Base-by-base conservation (phyloP, 1,139 yeast species). In the Yamadazyma mexicana region DNA sequence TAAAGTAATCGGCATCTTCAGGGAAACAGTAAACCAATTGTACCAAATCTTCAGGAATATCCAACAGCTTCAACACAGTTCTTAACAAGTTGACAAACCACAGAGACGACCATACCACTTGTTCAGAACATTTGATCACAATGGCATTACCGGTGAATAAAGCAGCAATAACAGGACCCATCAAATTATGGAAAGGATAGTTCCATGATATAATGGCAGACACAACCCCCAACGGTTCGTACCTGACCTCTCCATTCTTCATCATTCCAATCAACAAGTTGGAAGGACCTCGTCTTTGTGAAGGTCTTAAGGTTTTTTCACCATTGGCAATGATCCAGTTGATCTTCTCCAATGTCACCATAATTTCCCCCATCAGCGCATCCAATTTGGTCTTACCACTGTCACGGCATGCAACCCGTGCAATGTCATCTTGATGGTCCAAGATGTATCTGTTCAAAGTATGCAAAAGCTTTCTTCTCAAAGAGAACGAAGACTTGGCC, bases 201-300 rank as follows among this genome's bases (percentile, higher is more conserved):
- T 92, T 92, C 98, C 98, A 92, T 4, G 96, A 87, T 2, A 92
- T 88, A 48, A 92, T 71, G 0, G 98, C 95, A 4, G 95, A 77
- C 15, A 92, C 94, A 3, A 91, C 95, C 15, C 87, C 87, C 42
- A 91, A 63, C 1, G 98, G 98, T 58, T 91, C 96, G 59, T 92
- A 92, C 48, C 95, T 74, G 6, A 92, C 91, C 62, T 91, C 95
- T 1, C 96, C 98, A 43, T 84, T 83, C 59, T 92, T 92, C 91
- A 92, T 83, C 49, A 69, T 55, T 6, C 75, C 74, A 45, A 72
- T 58, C 46, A 92, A 75, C 47, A 85, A 67, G 56, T 86, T 87
- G 1, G 94, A 75, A 15, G 97, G 94, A 0, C 96, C 96, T 0
- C 96, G 86, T 48, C 98, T 78, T 40, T 71, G 74, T 9, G 94